Evolutionary conservation across 225 moss, liverwort and hornwort species (phyloP).

Genomic region (Polytrichum commune): DNA sequence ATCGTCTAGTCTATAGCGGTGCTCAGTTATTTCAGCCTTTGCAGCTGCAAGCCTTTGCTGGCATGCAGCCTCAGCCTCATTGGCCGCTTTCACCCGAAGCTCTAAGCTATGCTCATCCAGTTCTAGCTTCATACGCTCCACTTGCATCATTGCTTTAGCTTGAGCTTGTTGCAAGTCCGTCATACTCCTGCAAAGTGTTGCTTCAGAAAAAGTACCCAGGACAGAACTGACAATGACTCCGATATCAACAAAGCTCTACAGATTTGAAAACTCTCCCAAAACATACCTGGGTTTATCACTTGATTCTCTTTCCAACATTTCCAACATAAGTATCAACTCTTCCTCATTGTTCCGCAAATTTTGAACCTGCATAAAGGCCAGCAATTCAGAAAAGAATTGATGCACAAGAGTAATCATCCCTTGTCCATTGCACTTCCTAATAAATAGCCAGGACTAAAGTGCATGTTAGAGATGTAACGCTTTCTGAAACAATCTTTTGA

Average conservation of each 20-base stretch:
- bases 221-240: too few species aligned
- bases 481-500: too few species aligned
- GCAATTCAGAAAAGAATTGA: too few species aligned
- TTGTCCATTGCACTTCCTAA: too few species aligned
- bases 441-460: too few species aligned
- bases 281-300: conserved; percentile 63
- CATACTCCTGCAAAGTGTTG: conserved; percentile 47
- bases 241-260: too few species aligned
- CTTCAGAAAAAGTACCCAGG: not conserved
- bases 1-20: conserved; percentile 52
- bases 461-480: too few species aligned
- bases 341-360: conserved; percentile 54
- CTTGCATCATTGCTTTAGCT: conserved; percentile 53
- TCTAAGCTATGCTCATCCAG: conserved; percentile 72
- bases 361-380: conserved; percentile 34
- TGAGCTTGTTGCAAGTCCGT: conserved; percentile 64
- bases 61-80: conserved; percentile 70
- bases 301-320: conserved; percentile 67
- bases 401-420: too few species aligned
- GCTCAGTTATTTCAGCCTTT: conserved; percentile 61
- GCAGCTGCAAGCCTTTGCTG: conserved; percentile 71
- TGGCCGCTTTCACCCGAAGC: conserved; percentile 68
- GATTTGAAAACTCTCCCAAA: not conserved
- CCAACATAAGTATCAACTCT: conserved; percentile 59
- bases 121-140: conserved; percentile 49